Base-by-base conservation (phyloP, 805 yeast genomes). In the Kregervanrija pseudodelftensis region DNA sequence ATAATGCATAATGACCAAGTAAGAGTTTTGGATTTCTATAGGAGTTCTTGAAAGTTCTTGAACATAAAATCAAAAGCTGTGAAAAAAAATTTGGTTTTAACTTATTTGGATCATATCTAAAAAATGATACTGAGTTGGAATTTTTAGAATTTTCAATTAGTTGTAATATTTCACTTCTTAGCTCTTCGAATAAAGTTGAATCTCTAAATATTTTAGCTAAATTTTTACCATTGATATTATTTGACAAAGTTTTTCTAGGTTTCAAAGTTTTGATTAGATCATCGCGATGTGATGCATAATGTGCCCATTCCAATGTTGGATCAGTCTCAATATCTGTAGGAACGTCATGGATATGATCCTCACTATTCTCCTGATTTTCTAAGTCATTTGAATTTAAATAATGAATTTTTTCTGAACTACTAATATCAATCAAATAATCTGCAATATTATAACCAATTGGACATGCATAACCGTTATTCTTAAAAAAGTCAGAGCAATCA, bases 401-500 rank as follows among this genome's bases (percentile, higher is more conserved):
- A 16, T 10, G 41, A 13, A 37, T 41, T 37, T 37, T 45, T 36
- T 42, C 74, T 41, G 79, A 82, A 61, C 89, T 87, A 0, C 97
- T 90, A 34, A 93, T 77, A 59, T 93, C 99, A 49, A 93, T 85
- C 60, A 91, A 68, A 58, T 80, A 93, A 61, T 93, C 99, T 1
- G 98, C 99, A 56, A 93, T 78, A 58, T 93, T 93, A 61, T 86
- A 91, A 34, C 96, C 96, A 11, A 73, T 61, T 1, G 99, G 99
- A 64, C 96, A 88, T 42, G 70, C 66, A 63, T 79, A 87, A 0
- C 97, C 97, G 55, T 79, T 74, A 32, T 71, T 73, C 8, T 77
- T 70, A 60, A 93, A 86, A 63, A 84, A 89, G 45, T 83, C 85
- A 52, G 79, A 77, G 43, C 93, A 85, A 38, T 77, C 77, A 7